Evolutionary conservation across 257 asterid genomes (phyloP).

Genomic region (Sherardia arvensis): DNA sequence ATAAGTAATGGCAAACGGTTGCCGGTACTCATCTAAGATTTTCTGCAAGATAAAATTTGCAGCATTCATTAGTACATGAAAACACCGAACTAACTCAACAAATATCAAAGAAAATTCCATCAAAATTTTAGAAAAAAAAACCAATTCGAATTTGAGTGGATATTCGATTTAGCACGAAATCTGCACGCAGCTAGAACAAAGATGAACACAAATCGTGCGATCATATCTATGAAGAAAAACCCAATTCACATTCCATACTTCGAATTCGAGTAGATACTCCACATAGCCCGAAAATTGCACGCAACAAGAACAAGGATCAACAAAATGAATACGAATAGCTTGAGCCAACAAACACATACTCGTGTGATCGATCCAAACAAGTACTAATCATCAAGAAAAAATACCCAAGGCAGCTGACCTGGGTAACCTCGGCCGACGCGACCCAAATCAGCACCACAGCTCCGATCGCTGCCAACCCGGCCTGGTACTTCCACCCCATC

Average conservation of each 20-base stretch:
- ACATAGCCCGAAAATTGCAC: not conserved
- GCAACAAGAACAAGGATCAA: not conserved
- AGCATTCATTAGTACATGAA: not conserved
- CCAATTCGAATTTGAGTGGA: not conserved
- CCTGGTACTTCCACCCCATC: slow-evolving; percentile 63
- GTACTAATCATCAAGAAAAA: no score
- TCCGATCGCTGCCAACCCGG: slow-evolving; percentile 70
- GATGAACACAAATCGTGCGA: not conserved
- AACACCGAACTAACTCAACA: not conserved
- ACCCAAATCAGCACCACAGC: slow-evolving; percentile 80
- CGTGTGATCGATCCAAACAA: no score
- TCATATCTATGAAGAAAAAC: not conserved
- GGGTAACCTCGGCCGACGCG: slow-evolving; percentile 80
- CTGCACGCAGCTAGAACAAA: not conserved
- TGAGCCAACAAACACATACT: no score
- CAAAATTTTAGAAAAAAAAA: not conserved
- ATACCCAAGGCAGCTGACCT: slow-evolving; percentile 39
- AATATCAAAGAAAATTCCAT: not conserved
- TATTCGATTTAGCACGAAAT: not conserved
- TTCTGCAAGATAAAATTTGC: slow-evolving; percentile 31
- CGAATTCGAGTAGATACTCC: not conserved
- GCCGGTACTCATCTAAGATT: slow-evolving; percentile 58
- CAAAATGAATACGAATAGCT: not conserved
- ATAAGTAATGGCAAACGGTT: slow-evolving; percentile 73
- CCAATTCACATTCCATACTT: no score